A percentile compares a stretch with the other conserved stretches of the same genome.
These are phyloP conservation scores for Chimonanthus praecox DNA, from an alignment of 164 flowering plant genomes.

Conservation along the genomic window DNA sequence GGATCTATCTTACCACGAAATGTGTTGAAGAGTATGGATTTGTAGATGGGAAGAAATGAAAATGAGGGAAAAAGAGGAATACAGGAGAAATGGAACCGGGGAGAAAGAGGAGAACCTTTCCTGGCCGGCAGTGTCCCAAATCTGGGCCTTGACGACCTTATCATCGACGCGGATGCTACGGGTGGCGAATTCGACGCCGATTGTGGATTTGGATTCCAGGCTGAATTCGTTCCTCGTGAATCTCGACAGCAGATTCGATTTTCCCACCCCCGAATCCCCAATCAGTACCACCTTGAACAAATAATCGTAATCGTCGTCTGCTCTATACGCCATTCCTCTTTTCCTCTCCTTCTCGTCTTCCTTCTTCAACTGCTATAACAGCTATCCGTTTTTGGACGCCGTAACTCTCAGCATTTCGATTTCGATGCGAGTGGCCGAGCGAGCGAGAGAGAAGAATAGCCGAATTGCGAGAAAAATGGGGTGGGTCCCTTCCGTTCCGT, in stretches of 20 bases:
- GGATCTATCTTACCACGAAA: too few species aligned
- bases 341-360: neutral
- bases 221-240: constrained; percentile 64
- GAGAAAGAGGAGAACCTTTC: constrained; percentile 36
- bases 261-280: constrained; percentile 70
- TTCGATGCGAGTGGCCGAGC: too few species aligned
- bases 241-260: constrained; percentile 52
- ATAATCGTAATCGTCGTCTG: constrained; percentile 75
- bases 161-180: constrained; percentile 62
- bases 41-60: neutral
- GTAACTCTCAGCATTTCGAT: too few species aligned
- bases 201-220: constrained; percentile 65
- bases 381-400: too few species aligned
- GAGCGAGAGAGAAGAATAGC: too few species aligned
- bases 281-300: constrained; percentile 70
- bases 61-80: neutral
- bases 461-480: too few species aligned
- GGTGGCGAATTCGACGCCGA: constrained; percentile 75
- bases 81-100: neutral
- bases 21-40: neutral
- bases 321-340: constrained; percentile 39
- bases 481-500: too few species aligned
- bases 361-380: neutral
- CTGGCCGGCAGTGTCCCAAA: constrained; percentile 80
- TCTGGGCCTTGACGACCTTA: constrained; percentile 71